Conservation (phyloP, 208 protist genomes). For the Naegleria fowleri region DNA sequence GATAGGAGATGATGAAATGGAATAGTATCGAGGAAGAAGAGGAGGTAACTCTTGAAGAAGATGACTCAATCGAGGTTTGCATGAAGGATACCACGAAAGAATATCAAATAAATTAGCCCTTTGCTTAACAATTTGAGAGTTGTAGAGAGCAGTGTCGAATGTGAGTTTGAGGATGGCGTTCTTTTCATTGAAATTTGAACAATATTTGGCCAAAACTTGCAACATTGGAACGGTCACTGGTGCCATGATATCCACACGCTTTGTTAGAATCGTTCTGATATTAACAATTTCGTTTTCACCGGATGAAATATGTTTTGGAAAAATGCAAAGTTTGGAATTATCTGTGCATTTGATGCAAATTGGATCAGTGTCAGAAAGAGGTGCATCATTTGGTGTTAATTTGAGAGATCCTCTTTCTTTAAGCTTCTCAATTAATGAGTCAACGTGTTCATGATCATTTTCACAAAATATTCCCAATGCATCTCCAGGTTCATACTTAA, state of each 20-base stretch:
- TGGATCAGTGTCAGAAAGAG: neutral
- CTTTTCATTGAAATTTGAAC: neutral
- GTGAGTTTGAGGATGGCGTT: neutral
- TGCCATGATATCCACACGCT: neutral
- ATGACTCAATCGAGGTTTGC: constrained; percentile 48
- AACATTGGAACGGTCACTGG: neutral
- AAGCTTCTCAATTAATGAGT: constrained; percentile 49
- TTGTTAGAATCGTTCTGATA: neutral
- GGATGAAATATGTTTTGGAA: neutral
- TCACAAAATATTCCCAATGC: constrained; percentile 52
- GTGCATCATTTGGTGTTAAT: neutral
- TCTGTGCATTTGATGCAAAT: neutral
- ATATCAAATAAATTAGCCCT: constrained; percentile 41
- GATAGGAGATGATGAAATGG: constrained; percentile 64
- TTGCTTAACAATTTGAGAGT: neutral
- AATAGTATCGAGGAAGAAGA: constrained; percentile 76
- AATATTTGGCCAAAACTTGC: neutral
- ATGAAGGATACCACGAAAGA: constrained; percentile 37
- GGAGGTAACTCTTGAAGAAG: constrained; percentile 60
- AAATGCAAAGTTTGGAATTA: neutral
- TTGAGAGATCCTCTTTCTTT: neutral
- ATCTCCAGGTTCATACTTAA: constrained; percentile 57
- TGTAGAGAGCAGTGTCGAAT: neutral
- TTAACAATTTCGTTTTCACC: neutral
- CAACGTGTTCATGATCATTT: constrained; percentile 48